Percentiles rank a stretch among this genome's conserved stretches.
These are phyloP conservation scores for Backusella macrospora DNA, from an alignment of 192 early-diverging fungal species.

Conservation along the genomic window DNA sequence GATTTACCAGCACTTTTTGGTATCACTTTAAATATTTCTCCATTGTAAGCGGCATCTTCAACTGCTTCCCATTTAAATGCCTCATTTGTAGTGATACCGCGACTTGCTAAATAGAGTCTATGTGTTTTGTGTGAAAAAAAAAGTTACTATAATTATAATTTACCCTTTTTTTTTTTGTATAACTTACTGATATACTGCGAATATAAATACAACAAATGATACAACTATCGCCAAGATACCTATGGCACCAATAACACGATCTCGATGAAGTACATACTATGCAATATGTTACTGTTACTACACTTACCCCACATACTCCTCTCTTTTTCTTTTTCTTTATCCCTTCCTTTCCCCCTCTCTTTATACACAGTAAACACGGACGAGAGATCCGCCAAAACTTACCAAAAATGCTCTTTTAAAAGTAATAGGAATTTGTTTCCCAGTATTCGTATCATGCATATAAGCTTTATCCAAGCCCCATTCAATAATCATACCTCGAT, in stretches of 20 bases:
- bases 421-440: conserved; percentile 23
- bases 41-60: conserved; percentile 50
- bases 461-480: conserved; percentile 38
- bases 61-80: conserved; percentile 59
- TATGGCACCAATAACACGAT: conserved; percentile 52
- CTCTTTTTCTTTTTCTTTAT: no score
- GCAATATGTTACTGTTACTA: no score
- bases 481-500: conserved; percentile 34
- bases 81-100: conserved; percentile 57
- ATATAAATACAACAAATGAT: conserved; percentile 51
- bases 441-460: conserved; percentile 27
- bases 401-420: conserved; percentile 48
- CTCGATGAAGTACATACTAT: conserved; percentile 54
- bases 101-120: conserved; percentile 47
- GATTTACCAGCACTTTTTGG: neutral
- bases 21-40: conserved; percentile 37
- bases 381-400: conserved; percentile 12
- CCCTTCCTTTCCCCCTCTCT: neutral
- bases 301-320: no score
- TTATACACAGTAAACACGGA: neutral
- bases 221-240: conserved; percentile 51
- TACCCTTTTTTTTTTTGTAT: neutral
- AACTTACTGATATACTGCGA: conserved; percentile 50
- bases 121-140: neutral
- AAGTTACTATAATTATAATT: neutral